Evolutionary conservation across 2,329 filamentous ascomycete species (phyloP).

Genomic region (Lachnellula arida): DNA sequence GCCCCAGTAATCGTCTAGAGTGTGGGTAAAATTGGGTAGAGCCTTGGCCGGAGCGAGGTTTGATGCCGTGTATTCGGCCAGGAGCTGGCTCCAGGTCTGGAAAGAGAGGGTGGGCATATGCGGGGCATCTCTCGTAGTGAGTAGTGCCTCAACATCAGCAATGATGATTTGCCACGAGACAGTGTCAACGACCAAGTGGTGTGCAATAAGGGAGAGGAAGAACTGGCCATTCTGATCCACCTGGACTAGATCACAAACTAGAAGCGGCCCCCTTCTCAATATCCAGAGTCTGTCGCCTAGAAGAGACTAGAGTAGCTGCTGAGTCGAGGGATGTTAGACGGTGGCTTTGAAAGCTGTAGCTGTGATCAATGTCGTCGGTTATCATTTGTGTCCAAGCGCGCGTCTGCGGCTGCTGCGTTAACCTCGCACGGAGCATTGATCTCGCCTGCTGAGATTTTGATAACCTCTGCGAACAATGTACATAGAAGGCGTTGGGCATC

Average conservation of each 20-base stretch:
- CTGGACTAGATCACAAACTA: neutral
- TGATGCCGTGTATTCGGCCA: slow-evolving; percentile 28
- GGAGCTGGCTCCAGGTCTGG: slow-evolving; percentile 33
- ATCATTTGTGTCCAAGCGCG: slow-evolving; percentile 29
- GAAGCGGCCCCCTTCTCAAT: slow-evolving; percentile 3
- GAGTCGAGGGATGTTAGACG: neutral
- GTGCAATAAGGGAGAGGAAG: slow-evolving; percentile 12
- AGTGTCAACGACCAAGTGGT: slow-evolving; percentile 30
- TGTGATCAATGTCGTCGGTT: slow-evolving; percentile 22
- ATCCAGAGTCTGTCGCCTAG: neutral
- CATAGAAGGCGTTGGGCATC: too few species aligned
- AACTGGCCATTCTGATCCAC: neutral
- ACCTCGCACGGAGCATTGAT: slow-evolving; percentile 36
- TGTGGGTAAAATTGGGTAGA: neutral
- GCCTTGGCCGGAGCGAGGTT: slow-evolving; percentile 15
- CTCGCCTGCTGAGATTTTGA: too few species aligned
- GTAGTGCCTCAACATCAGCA: slow-evolving; percentile 32
- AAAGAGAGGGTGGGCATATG: slow-evolving; percentile 38
- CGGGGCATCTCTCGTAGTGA: neutral
- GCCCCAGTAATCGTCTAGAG: slow-evolving; percentile 21
- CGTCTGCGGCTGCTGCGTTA: slow-evolving; percentile 17
- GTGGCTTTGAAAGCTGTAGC: neutral
- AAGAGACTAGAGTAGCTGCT: neutral
- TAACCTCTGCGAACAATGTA: too few species aligned
- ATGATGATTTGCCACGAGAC: slow-evolving; percentile 35